phyloP scores from a whole-genome alignment of 805 yeast species.

The Lachancea sp. region DNA sequence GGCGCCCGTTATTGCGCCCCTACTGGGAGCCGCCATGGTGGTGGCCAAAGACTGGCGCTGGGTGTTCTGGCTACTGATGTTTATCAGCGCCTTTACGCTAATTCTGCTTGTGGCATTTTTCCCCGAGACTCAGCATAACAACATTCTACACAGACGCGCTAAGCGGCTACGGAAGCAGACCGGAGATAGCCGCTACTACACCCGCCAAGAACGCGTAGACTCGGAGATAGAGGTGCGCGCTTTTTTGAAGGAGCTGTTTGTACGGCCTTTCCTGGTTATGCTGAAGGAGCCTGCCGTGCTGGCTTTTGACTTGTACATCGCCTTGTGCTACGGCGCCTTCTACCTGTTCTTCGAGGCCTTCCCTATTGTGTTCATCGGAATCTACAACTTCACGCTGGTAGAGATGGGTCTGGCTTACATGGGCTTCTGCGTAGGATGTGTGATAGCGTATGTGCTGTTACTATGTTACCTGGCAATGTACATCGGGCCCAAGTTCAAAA shows the following conservation, averaged over 20 bases:
- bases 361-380: conserved; percentile 46
- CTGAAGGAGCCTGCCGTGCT: conserved; percentile 51
- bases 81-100: conserved; percentile 36
- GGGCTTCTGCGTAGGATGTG: conserved; percentile 43
- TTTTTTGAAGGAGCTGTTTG: conserved; percentile 31
- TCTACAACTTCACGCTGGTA: conserved; percentile 42
- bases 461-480: conserved; percentile 26
- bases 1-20: conserved; percentile 53
- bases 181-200: conserved; percentile 40
- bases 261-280: conserved; percentile 46
- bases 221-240: conserved; percentile 16
- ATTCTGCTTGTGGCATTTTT: conserved; percentile 36
- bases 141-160: conserved; percentile 44
- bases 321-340: conserved; percentile 45
- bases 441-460: conserved; percentile 32
- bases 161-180: conserved; percentile 42
- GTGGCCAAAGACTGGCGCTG: conserved; percentile 47
- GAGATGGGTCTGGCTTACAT: conserved; percentile 45
- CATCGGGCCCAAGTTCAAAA: conserved; percentile 24
- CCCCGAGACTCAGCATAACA: conserved; percentile 45
- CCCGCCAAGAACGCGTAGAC: conserved; percentile 36
- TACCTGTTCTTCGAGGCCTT: conserved; percentile 58
- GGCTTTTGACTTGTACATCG: conserved; percentile 45
- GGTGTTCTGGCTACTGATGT: conserved; percentile 47
- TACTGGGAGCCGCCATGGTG: conserved; percentile 47